Conservation (phyloP, 129 eudicot genomes). For the carrot (Daucus carota) region DH1_v3.0 NC_030383.2:49256001-49256500, state of each 20-base stretch:
- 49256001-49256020: neutral
- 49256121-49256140: neutral
- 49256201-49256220: too few species aligned
- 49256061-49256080: neutral
- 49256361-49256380: neutral
- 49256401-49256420: neutral
- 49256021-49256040: neutral
- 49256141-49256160: neutral
- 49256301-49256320: neutral
- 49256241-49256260: neutral
- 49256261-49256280: neutral
- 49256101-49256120: neutral
- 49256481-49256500: neutral
- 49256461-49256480: neutral
- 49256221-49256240: neutral
- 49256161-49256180: neutral
- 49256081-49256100: neutral
- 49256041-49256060: neutral
- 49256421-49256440: neutral
- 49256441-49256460: neutral
- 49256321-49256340: neutral
- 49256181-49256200: constrained; percentile 1
- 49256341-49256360: neutral
- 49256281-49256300: neutral
- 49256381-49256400: neutral